Base-by-base conservation (phyloP, 2,329 filamentous ascomycete genomes). In the Nemania abortiva region DNA sequence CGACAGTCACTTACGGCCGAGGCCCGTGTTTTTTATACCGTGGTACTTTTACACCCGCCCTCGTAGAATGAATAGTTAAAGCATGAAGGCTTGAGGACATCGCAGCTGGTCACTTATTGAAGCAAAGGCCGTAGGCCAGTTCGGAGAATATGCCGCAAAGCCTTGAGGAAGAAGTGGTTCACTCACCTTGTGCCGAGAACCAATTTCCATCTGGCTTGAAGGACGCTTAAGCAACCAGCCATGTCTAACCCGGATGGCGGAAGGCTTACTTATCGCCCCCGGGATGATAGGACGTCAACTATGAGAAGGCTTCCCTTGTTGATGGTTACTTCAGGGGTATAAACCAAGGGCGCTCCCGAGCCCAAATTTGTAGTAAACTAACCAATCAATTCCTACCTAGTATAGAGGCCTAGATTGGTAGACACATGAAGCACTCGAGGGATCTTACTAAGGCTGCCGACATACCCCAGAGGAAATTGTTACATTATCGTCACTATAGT, bases 61-160 rank as follows among this genome's bases (percentile, higher is more conserved):
- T 79, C 78, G 69, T 84, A 84, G 3, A 84, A 73, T 7, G 77
- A 73, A 53, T 82, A 84, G 52, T 84, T 84, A 1, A 82, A 83
- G 66, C 83, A 84, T 9, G 77, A 72, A 0, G 83, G 83, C 68
- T 82, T 83, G 6, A 82, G 57, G 78, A 81, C 81, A 70, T 84
- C 82, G 57, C 83, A 84, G 70, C 82, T 83, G 55, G 84, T 83
- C 77, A 84, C 73, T 84, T 84, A 13, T 74, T 80, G 58, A 81
- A 84, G 74, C 83, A 84, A 47, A 83, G 75, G 70, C 84, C 82
- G 66, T 82, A 83, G 0, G 81, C 82, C 72, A 70, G 37, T 11
- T 7, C 5, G 10, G 9, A 9, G 42, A 55, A 66, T 60, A 68
- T 61, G 55, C 50, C 2, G 63, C 20, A 20, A 49, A 10, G 24